A percentile compares a stretch with the other conserved stretches of the same genome.
These are phyloP conservation scores for Candida michaelii DNA, from an alignment of 805 yeast genomes.

Conservation along the genomic window DNA sequence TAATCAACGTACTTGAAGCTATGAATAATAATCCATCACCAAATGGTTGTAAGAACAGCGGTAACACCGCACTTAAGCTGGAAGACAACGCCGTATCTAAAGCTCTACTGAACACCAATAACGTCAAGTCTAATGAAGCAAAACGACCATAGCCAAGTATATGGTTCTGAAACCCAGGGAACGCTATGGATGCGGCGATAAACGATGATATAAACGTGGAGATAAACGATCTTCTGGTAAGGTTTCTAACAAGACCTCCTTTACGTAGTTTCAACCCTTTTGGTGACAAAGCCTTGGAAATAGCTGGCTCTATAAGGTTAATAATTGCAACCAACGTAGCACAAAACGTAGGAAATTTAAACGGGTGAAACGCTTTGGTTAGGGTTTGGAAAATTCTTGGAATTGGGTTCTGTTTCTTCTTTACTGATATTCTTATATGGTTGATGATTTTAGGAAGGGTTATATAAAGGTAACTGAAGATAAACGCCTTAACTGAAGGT, in stretches of 20 bases:
- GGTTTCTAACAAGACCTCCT: constrained; percentile 2
- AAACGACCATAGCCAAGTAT: constrained; percentile 28
- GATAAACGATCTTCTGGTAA: constrained; percentile 13
- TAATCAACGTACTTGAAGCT: constrained; percentile 30
- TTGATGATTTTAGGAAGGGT: constrained; percentile 30
- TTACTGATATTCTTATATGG: constrained; percentile 16
- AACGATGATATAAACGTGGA: constrained; percentile 31
- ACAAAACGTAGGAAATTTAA: constrained; percentile 36
- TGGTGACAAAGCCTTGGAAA: constrained; percentile 20
- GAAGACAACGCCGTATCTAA: constrained; percentile 32
- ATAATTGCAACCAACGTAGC: constrained; percentile 32
- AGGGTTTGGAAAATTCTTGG: constrained; percentile 21
- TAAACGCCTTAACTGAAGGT: constrained; percentile 33
- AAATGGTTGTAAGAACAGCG: constrained; percentile 17
- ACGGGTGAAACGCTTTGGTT: constrained; percentile 26
- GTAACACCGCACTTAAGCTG: constrained; percentile 21
- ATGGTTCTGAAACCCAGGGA: constrained; percentile 34
- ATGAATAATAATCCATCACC: constrained; percentile 32
- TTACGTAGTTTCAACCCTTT: not conserved
- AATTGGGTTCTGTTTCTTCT: constrained; percentile 16
- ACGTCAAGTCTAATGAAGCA: constrained; percentile 36
- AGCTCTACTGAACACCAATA: constrained; percentile 36
- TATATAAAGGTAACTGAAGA: constrained; percentile 34
- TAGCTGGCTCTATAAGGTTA: constrained; percentile 27
- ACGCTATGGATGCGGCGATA: constrained; percentile 25